These are phyloP conservation scores for Mrakia gelida DNA, from an alignment of 768 basidiomycete genomes.

Conservation along the genomic window DNA sequence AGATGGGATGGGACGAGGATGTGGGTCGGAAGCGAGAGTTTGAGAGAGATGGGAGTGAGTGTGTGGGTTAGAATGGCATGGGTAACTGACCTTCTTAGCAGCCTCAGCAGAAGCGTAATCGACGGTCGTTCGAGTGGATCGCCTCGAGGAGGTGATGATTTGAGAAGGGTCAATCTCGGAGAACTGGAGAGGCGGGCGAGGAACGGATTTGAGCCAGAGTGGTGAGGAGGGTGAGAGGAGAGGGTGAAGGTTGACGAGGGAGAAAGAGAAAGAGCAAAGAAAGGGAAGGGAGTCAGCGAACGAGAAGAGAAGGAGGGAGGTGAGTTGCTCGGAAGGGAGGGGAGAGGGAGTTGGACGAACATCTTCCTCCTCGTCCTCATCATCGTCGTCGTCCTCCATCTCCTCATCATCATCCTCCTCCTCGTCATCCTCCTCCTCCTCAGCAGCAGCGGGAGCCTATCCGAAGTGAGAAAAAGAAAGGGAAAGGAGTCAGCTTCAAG, in stretches of 20 bases:
- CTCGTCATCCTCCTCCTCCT: slow-evolving; percentile 26
- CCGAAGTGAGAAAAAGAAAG: not conserved
- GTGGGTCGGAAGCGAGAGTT: not conserved
- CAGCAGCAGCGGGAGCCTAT: not conserved
- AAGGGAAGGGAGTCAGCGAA: not conserved
- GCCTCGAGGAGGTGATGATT: slow-evolving; percentile 24
- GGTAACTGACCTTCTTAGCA: slow-evolving; percentile 16
- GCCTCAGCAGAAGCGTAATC: slow-evolving; percentile 31
- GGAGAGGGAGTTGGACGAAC: not conserved
- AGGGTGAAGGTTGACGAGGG: not conserved
- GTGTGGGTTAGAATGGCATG: too few relatives aligned
- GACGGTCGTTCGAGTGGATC: slow-evolving; percentile 27
- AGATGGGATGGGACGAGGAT: too few relatives aligned
- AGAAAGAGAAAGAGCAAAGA: too few relatives aligned
- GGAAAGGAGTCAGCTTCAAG: not conserved
- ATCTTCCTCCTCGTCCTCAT: slow-evolving; percentile 14
- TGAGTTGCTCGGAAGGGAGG: too few relatives aligned
- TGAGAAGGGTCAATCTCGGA: slow-evolving; percentile 30
- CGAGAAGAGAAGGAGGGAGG: not conserved
- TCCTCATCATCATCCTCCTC: slow-evolving; percentile 12
- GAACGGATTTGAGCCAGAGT: not conserved
- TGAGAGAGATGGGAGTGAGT: not conserved
- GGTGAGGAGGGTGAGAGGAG: not conserved
- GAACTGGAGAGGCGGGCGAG: not conserved
- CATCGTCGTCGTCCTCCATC: not conserved